phyloP scores from a whole-genome alignment of 495 filamentous ascomycete species.

The Hypoxylon subgilvum region DNA sequence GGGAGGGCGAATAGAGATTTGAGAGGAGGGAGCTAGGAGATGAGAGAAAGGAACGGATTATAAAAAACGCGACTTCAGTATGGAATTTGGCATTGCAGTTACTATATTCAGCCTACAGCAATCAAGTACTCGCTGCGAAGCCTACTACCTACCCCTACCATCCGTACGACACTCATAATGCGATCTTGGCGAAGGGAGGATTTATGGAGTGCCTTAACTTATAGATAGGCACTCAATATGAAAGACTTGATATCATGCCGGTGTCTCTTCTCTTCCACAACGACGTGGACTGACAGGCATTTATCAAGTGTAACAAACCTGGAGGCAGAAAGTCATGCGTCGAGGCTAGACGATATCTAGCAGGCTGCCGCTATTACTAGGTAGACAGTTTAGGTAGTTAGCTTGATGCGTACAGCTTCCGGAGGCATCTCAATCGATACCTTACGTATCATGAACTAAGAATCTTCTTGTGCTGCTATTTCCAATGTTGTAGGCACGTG shows the following conservation, averaged over 20 bases:
- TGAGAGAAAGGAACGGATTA: slow-evolving; percentile 1
- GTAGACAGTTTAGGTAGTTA: slow-evolving; percentile 8
- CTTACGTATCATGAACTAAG: slow-evolving; percentile 18
- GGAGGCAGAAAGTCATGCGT: background rate
- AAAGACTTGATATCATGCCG: background rate
- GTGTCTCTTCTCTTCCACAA: background rate
- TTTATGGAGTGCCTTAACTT: background rate
- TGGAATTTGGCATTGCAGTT: slow-evolving; percentile 2
- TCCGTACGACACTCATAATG: background rate
- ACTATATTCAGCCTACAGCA: background rate
- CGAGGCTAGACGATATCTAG: background rate
- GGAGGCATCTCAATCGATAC: slow-evolving; percentile 12
- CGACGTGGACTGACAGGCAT: background rate
- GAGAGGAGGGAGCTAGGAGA: background rate
- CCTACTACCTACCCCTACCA: too few species aligned
- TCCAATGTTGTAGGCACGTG: slow-evolving; percentile 18
- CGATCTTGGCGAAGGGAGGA: background rate
- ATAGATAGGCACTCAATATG: background rate
- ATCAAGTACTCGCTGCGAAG: background rate
- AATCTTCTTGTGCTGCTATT: background rate
- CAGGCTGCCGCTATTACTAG: too few species aligned
- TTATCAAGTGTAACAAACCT: background rate
- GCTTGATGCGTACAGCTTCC: slow-evolving; percentile 1
- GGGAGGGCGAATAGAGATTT: background rate
- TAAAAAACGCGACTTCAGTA: slow-evolving; percentile 6